phyloP scores from a whole-genome alignment of 495 filamentous ascomycete species.

The Tuber indicum region DNA sequence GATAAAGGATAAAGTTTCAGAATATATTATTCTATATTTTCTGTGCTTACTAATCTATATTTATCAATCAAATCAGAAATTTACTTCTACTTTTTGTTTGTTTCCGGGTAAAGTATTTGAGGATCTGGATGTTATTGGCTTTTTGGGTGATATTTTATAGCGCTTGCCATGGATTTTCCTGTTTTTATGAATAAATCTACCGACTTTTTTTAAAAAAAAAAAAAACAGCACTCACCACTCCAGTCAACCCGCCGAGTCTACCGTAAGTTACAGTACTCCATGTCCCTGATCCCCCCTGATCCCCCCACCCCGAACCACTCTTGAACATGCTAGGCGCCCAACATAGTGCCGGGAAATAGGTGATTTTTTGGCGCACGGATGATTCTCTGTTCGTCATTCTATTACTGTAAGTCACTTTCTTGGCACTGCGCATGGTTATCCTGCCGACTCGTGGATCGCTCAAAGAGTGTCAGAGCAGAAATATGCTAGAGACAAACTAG shows the following conservation, averaged over 20 bases:
- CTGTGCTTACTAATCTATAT: too few relatives aligned
- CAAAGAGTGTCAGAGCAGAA: background rate
- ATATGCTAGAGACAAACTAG: background rate
- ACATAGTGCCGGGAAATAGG: conserved; percentile 27
- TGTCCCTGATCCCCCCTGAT: background rate
- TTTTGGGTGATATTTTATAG: too few relatives aligned
- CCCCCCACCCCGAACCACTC: background rate
- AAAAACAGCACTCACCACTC: background rate
- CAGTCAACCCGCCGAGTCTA: background rate
- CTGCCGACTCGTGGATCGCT: background rate
- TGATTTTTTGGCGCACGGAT: conserved; percentile 31
- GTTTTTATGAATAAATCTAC: too few relatives aligned
- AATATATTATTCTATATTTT: too few relatives aligned
- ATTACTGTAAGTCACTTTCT: background rate
- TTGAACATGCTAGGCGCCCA: background rate
- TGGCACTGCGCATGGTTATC: background rate
- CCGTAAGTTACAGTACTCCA: background rate
- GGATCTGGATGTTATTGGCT: too few relatives aligned
- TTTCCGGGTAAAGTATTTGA: too few relatives aligned
- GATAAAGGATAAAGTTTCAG: too few relatives aligned
- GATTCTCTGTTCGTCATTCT: conserved; percentile 1
- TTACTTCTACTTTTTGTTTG: too few relatives aligned
- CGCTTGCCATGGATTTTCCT: too few relatives aligned
- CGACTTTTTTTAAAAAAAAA: too few relatives aligned
- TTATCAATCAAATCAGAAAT: too few relatives aligned